phyloP scores from a whole-genome alignment of 1,139 yeast species.

The Blastobotrys capitulatus region DNA sequence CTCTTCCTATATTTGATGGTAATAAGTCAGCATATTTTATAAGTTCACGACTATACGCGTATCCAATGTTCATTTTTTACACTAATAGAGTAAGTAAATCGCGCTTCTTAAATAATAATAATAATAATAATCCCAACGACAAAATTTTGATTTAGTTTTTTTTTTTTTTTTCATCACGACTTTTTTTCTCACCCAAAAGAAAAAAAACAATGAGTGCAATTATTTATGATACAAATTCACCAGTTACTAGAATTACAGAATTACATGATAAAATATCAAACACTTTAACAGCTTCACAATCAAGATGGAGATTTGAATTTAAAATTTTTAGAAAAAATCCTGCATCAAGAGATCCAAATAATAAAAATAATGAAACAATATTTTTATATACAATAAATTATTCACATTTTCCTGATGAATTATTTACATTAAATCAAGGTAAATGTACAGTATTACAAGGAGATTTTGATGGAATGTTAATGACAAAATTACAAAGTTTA shows the following conservation, averaged over 20 bases:
- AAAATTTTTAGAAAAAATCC: conserved; percentile 59
- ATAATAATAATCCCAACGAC: too few species aligned
- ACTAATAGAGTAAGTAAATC: too few species aligned
- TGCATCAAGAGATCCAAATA: conserved; percentile 20
- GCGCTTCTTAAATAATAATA: too few species aligned
- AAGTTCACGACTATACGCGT: conserved; percentile 29
- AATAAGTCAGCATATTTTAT: conserved; percentile 40
- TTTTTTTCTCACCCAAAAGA: not conserved
- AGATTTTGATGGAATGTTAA: conserved; percentile 29
- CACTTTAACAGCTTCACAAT: conserved; percentile 52
- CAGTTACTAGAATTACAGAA: conserved; percentile 59
- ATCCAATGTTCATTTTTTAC: conserved; percentile 20
- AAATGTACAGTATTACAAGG: conserved; percentile 28
- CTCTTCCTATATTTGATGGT: conserved; percentile 51
- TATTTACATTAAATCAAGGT: conserved; percentile 48
- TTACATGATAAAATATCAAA: conserved; percentile 64
- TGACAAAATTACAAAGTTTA: conserved; percentile 58
- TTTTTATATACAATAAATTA: conserved; percentile 54
- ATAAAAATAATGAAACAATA: conserved; percentile 1
- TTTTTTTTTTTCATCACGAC: too few species aligned
- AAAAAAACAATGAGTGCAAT: conserved; percentile 34
- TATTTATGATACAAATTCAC: conserved; percentile 48
- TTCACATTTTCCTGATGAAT: conserved; percentile 47
- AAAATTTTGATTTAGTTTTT: too few species aligned
- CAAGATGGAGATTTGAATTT: conserved; percentile 61